Conservation (phyloP, 2,329 filamentous ascomycete genomes). For the Sarocladium strictum region DNA sequence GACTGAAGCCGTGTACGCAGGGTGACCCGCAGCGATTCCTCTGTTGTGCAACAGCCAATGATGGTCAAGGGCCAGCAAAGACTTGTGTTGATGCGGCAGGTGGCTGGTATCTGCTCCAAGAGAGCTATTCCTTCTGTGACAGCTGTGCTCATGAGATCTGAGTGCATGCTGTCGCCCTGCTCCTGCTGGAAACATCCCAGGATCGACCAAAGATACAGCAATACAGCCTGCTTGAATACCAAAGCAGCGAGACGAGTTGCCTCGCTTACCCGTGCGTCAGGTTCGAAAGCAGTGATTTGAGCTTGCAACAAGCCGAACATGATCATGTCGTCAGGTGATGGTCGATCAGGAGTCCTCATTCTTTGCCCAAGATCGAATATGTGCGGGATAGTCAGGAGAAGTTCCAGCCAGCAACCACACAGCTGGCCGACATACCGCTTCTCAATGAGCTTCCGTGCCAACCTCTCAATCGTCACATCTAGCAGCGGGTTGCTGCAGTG, state of each 20-base stretch:
- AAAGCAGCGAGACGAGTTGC: conserved; percentile 27
- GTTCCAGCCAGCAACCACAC: conserved; percentile 21
- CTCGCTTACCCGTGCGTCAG: conserved; percentile 21
- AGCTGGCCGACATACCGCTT: conserved; percentile 19
- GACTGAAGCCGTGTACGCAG: conserved; percentile 19
- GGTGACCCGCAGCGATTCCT: conserved; percentile 24
- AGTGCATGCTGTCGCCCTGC: not conserved
- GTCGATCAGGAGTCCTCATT: conserved; percentile 15
- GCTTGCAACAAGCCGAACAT: conserved; percentile 27
- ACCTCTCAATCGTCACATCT: conserved; percentile 13
- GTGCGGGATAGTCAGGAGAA: conserved; percentile 18
- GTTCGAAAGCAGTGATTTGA: conserved; percentile 26
- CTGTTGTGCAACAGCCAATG: conserved; percentile 17
- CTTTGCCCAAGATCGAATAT: conserved; percentile 28
- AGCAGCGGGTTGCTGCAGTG: conserved; percentile 15
- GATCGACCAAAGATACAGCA: conserved; percentile 24
- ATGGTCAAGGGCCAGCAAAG: conserved; percentile 20
- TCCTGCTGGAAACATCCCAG: not conserved
- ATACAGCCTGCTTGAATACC: conserved; percentile 30
- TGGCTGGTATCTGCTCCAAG: conserved; percentile 16
- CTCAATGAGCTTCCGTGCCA: conserved; percentile 14
- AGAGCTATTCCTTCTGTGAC: conserved; percentile 13
- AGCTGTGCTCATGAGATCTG: conserved; percentile 5
- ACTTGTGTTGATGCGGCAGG: conserved; percentile 20
- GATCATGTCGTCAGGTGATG: conserved; percentile 28